phyloP scores from a whole-genome alignment of 1,139 yeast species.

The Candida smagusa region DNA sequence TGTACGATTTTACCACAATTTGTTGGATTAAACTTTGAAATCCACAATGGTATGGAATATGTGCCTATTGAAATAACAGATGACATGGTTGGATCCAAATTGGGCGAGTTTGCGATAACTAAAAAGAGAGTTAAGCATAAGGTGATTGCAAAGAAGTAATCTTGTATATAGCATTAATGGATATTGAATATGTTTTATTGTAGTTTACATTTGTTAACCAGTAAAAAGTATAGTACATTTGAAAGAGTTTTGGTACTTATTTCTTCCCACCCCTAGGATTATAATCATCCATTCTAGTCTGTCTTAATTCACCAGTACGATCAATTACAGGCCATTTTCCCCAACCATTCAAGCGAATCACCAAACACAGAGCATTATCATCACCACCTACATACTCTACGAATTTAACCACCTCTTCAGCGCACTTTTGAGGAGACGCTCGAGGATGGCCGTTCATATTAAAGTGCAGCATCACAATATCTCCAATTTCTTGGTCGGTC shows the following conservation, averaged over 20 bases:
- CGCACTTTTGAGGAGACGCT: slow-evolving; percentile 84
- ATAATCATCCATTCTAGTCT: slow-evolving; percentile 59
- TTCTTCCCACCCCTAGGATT: slow-evolving; percentile 31
- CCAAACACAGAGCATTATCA: slow-evolving; percentile 90
- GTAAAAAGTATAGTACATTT: too few species aligned
- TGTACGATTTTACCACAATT: slow-evolving; percentile 94
- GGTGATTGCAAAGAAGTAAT: slow-evolving; percentile 54
- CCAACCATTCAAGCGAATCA: slow-evolving; percentile 84
- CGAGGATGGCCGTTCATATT: slow-evolving; percentile 61
- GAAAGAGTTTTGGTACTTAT: neutral
- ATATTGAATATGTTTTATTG: too few species aligned
- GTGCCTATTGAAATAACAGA: slow-evolving; percentile 85
- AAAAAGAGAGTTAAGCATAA: slow-evolving; percentile 84
- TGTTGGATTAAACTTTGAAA: slow-evolving; percentile 90
- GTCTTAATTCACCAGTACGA: slow-evolving; percentile 78
- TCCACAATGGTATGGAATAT: slow-evolving; percentile 94
- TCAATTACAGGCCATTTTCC: slow-evolving; percentile 86
- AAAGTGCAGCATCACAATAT: slow-evolving; percentile 71
- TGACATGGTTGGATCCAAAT: slow-evolving; percentile 96
- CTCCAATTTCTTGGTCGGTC: slow-evolving; percentile 89
- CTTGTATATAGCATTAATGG: neutral
- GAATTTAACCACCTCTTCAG: slow-evolving; percentile 79
- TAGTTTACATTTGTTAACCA: too few species aligned
- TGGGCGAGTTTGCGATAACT: slow-evolving; percentile 95
- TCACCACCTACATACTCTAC: slow-evolving; percentile 88